Evolutionary conservation across 257 asterid genomes (phyloP).

Genomic region (Ajuga chamaepitys): DNA sequence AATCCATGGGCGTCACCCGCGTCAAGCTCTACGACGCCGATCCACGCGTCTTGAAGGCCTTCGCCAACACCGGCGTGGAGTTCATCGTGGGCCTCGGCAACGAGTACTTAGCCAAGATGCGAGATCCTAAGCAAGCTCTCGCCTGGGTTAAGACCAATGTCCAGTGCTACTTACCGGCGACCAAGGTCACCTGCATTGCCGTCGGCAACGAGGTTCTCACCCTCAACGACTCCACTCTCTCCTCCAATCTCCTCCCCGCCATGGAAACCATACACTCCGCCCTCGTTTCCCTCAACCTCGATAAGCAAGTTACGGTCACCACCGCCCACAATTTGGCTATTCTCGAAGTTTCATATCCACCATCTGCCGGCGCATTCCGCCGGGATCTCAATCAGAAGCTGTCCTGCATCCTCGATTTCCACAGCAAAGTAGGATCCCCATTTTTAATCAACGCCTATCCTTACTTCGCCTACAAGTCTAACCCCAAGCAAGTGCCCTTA

Average conservation of each 20-base stretch:
- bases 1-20: slow-evolving; percentile 62
- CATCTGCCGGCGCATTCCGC: slow-evolving; percentile 69
- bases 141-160: slow-evolving; percentile 69
- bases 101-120: slow-evolving; percentile 43
- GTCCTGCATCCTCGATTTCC: slow-evolving; percentile 52
- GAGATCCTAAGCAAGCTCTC: slow-evolving; percentile 49
- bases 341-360: slow-evolving; percentile 69
- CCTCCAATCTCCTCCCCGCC: slow-evolving; percentile 63
- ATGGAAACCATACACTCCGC: slow-evolving; percentile 65
- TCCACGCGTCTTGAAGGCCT: slow-evolving; percentile 59
- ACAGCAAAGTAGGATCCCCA: slow-evolving; percentile 54
- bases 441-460: slow-evolving; percentile 79
- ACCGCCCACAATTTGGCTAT: slow-evolving; percentile 74
- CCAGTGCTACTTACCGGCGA: slow-evolving; percentile 51
- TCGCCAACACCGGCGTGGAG: slow-evolving; percentile 72
- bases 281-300: slow-evolving; percentile 46
- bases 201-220: slow-evolving; percentile 82
- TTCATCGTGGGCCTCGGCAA: slow-evolving; percentile 68
- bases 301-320: slow-evolving; percentile 53
- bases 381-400: slow-evolving; percentile 37
- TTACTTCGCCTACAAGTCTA: slow-evolving; percentile 63
- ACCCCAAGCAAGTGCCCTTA: slow-evolving; percentile 50
- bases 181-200: slow-evolving; percentile 64
- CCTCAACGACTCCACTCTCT: slow-evolving; percentile 44
- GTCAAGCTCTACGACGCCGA: slow-evolving; percentile 87